Base-by-base conservation (phyloP, 495 filamentous ascomycete genomes). In the Aspergillus sparsus region DNA sequence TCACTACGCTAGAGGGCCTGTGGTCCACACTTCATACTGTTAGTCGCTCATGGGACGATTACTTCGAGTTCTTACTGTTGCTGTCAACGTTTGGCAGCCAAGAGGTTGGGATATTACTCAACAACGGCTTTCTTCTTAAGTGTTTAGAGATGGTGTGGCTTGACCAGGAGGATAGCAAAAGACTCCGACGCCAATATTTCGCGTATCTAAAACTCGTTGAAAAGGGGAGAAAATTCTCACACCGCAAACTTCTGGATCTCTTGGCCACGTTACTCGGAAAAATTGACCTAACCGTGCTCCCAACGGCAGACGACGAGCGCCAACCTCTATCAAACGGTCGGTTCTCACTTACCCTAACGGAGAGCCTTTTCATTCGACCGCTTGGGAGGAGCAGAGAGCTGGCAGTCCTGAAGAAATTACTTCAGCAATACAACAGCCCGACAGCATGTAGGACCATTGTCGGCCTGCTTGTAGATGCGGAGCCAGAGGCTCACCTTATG, bases 31-130 rank as follows among this genome's bases (percentile, higher is more conserved):
- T 89, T 33, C 85, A 90, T 57, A 69, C 72, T 3, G 75, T 80
- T 27, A 68, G 82, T 18, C 84, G 88, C 34, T 80, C 85, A 8
- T 96, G 91, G 91, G 83, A 85, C 42, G 91, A 96, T 66, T 92
- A 89, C 46, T 94, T 94, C 64, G 85, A 83, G 31, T 79, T 90
- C 35, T 75, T 93, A 60, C 64, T 80, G 32, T 72, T 78, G 13
- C 83, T 93, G 61, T 83, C 83, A 21, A 77, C 72, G 33, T 67
- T 87, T 49, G 87, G 87, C 1, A 66, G 71, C 6, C 63, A 76
- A 11, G 84, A 90, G 68, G 71, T 80, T 8, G 71, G 73, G 6
- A 62, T 79, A 6, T 72, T 91, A 33, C 76, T 92, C 21, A 75
- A 80, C 33, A 75, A 71, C 45, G 80, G 78, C 1, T 85, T 85